Conservation (phyloP, 2,329 filamentous ascomycete genomes). For the Cryphonectria nitschkei region DNA sequence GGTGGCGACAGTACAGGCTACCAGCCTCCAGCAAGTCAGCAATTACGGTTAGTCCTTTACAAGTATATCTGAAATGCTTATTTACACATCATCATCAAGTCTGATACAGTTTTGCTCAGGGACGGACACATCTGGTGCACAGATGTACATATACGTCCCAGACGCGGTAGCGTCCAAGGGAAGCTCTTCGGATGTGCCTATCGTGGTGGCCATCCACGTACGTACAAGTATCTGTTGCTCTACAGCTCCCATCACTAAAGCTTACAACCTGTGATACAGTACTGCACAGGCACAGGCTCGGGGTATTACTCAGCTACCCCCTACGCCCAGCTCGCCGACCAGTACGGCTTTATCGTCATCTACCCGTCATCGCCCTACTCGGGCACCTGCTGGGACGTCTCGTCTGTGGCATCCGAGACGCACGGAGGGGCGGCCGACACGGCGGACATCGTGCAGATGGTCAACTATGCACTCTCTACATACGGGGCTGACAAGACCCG, state of each 20-base stretch:
- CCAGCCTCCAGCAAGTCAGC: constrained; percentile 36
- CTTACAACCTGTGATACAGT: background rate
- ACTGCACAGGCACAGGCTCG: constrained; percentile 32
- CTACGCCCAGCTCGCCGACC: constrained; percentile 57
- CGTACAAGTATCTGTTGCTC: constrained; percentile 38
- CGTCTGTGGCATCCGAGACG: constrained; percentile 52
- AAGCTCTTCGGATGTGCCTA: constrained; percentile 39
- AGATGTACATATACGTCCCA: constrained; percentile 42
- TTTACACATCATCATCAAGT: background rate
- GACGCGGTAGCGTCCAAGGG: constrained; percentile 42
- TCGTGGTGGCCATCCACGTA: constrained; percentile 59
- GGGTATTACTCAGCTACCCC: constrained; percentile 55
- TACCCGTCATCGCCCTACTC: constrained; percentile 48
- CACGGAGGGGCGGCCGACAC: constrained; percentile 56
- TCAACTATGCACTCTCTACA: constrained; percentile 50
- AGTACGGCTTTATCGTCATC: constrained; percentile 58
- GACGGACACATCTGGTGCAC: constrained; percentile 33
- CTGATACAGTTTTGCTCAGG: constrained; percentile 25
- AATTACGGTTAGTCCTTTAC: constrained; percentile 32
- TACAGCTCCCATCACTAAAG: background rate
- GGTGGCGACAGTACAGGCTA: constrained; percentile 30
- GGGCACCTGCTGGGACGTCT: constrained; percentile 63
- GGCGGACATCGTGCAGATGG: constrained; percentile 58
- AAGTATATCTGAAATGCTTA: background rate
- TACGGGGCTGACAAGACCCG: constrained; percentile 52